phyloP scores from a whole-genome alignment of 1,284 basidiomycete genomes.

The Lentinula novae-zelandiae region DNA sequence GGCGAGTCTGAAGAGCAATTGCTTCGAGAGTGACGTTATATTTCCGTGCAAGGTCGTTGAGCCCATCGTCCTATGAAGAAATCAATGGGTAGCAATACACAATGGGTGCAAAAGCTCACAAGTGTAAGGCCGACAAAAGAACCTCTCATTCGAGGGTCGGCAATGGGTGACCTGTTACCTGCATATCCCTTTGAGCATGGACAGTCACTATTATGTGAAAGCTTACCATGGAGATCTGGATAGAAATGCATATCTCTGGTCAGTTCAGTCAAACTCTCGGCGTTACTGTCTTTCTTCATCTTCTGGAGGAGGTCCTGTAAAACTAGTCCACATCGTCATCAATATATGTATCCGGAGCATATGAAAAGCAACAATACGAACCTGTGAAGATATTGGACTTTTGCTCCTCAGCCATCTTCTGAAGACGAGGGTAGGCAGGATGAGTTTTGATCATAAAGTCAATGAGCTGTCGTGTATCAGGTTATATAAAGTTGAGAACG shows the following conservation, averaged over 20 bases:
- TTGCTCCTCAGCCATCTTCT: conserved; percentile 51
- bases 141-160: conserved; percentile 91
- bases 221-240: conserved; percentile 82
- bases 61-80: conserved; percentile 57
- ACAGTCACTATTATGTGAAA: not conserved
- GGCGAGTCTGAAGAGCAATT: conserved; percentile 92
- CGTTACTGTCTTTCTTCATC: conserved; percentile 54
- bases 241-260: conserved; percentile 92
- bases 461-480: conserved; percentile 56
- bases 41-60: conserved; percentile 84
- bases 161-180: conserved; percentile 96
- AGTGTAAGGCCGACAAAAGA: conserved; percentile 87
- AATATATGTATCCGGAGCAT: not conserved
- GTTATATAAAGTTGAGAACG: not conserved
- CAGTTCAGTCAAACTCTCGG: conserved; percentile 72
- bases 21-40: conserved; percentile 93
- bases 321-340: conserved; percentile 38
- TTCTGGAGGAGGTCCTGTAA: conserved; percentile 75
- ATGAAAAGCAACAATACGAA: conserved; percentile 24
- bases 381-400: conserved; percentile 57
- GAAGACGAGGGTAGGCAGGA: conserved; percentile 73
- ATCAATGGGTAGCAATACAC: not conserved
- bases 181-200: conserved; percentile 2
- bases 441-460: conserved; percentile 96
- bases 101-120: conserved; percentile 30